Percentiles rank a stretch among this genome's conserved stretches.
Evolutionary conservation across 108 stramenopile genomes (phyloP).

Genomic region (Asterionellopsis glacialis): DNA sequence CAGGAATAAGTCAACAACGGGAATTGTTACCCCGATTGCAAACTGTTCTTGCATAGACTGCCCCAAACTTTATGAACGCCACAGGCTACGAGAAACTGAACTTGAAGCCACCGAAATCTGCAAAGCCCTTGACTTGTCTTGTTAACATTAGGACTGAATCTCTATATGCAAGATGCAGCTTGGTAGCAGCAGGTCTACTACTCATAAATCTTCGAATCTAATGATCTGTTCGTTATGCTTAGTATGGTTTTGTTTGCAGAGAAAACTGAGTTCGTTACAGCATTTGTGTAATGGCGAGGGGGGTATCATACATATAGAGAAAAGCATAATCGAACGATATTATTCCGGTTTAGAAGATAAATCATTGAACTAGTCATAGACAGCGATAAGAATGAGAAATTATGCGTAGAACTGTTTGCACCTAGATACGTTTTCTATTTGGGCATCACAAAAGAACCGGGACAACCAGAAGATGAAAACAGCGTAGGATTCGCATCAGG

Average conservation of each 20-base stretch:
- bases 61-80: constrained; percentile 70
- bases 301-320: too few relatives aligned
- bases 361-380: not conserved
- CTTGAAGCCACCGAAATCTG: constrained; percentile 59
- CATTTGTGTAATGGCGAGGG: too few relatives aligned
- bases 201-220: too few relatives aligned
- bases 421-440: not conserved
- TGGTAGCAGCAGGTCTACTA: too few relatives aligned
- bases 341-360: too few relatives aligned
- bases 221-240: too few relatives aligned
- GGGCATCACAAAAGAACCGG: constrained; percentile 26
- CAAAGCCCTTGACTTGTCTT: constrained; percentile 29
- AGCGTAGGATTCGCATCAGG: constrained; percentile 42
- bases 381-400: too few relatives aligned
- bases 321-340: too few relatives aligned
- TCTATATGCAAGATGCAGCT: too few relatives aligned
- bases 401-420: too few relatives aligned
- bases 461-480: constrained; percentile 47
- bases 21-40: constrained; percentile 53
- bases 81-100: constrained; percentile 57
- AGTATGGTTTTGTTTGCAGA: too few relatives aligned
- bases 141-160: not conserved
- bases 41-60: constrained; percentile 86
- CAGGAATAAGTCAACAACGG: constrained; percentile 19
- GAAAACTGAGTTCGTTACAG: too few relatives aligned